Conservation (phyloP, 345 rosid species). For the Eucalyptus coolabah region DNA sequence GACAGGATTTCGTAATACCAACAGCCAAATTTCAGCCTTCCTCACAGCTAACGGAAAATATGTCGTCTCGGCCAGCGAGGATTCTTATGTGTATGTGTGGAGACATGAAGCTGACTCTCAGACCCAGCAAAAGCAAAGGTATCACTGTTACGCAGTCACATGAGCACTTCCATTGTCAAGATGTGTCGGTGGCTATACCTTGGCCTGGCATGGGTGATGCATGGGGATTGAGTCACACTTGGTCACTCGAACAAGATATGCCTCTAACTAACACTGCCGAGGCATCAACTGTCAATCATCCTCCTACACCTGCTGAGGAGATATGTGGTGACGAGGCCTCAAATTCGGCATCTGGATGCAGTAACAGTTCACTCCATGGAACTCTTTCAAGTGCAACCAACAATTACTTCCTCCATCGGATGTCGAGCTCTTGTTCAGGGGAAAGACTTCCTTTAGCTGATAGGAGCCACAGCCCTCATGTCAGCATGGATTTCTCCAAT, state of each 20-base stretch:
- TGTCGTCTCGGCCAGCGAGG: conserved; percentile 90
- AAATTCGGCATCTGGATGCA: conserved; percentile 14
- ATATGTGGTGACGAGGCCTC: conserved; percentile 25
- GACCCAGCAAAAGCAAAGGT: conserved; percentile 61
- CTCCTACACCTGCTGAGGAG: conserved; percentile 70
- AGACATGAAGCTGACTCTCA: conserved; percentile 76
- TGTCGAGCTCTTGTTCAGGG: conserved; percentile 91
- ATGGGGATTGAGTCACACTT: conserved; percentile 29
- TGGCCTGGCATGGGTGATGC: conserved; percentile 75
- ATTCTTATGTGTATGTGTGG: conserved; percentile 91
- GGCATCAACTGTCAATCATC: conserved; percentile 59
- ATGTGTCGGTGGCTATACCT: conserved; percentile 72
- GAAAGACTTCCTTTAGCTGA: conserved; percentile 46
- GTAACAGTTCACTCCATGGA: conserved; percentile 54
- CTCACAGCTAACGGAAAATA: conserved; percentile 75
- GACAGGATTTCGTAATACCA: conserved; percentile 85
- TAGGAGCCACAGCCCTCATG: conserved; percentile 36
- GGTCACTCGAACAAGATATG: conserved; percentile 26
- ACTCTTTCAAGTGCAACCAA: conserved; percentile 73
- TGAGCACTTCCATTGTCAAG: conserved; percentile 90
- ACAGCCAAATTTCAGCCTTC: conserved; percentile 84
- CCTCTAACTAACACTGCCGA: conserved; percentile 32
- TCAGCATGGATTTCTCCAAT: conserved; percentile 38
- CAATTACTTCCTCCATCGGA: conserved; percentile 78
- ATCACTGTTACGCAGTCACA: conserved; percentile 53